Base-by-base conservation (phyloP, 2,329 filamentous ascomycete genomes). In the Aspergillus eucalypticola region DNA sequence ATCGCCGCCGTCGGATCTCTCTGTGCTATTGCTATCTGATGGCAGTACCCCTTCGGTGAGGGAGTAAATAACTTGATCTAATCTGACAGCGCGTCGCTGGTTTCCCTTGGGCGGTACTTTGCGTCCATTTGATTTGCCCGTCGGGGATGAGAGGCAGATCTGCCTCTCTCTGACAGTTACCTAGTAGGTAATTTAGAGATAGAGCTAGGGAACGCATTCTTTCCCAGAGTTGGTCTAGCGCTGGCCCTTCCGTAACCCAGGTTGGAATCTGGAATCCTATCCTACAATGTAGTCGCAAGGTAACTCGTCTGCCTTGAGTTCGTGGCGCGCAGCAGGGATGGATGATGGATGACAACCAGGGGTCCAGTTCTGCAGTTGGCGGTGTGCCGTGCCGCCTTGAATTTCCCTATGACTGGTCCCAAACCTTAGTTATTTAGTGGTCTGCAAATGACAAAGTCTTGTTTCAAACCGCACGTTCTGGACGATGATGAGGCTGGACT, bases 31-130 rank as follows among this genome's bases (percentile, higher is more conserved):
- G 42, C 39, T 23, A 51, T 63, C 48, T 29, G 41, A 63, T 17
- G 51, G 51, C 57, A 59, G 58, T 56, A 35, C 53, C 49, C 61
- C 66, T 67, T 72, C 77, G 67, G 69, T 84, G 82, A 82, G 67
- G 78, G 82, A 68, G 49, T 29, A 58, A 75, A 81, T 81, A 76
- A 84, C 83, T 86, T 86, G 83, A 85, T 86, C 83, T 85, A 85
- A 85, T 85, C 83, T 83, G 83, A 85, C 67, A 70, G 69, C 68
- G 56, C 55, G 57, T 61, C 60, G 35, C 55, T 25, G 46, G 29
- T 48, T 44, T 11, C 13, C 21, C 19, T 10, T 38, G 51, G 48
- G 8, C 49, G 25, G n/a, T 52, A 44, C 52, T 41, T 19, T 42
- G 10, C 46, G 29, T 7, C 50, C 42, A 53, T 13, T 41, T 42